Percentiles rank a stretch among this genome's conserved stretches.
Evolutionary conservation across 2,329 filamentous ascomycete genomes (phyloP).

Genomic region (Clonostachys chloroleuca): DNA sequence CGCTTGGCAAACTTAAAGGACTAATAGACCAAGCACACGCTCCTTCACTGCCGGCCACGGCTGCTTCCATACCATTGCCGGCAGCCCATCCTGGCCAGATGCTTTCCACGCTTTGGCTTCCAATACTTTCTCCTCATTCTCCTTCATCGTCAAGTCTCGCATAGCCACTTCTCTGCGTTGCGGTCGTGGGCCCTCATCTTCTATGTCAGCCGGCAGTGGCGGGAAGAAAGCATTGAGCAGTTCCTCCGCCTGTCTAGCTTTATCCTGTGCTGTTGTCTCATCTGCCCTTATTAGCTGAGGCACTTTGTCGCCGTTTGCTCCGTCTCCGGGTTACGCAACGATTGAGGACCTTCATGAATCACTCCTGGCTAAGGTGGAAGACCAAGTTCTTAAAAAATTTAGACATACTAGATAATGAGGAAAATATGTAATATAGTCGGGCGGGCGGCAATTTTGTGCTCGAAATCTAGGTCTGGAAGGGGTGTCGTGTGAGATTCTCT

Average conservation of each 20-base stretch:
- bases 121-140: constrained; percentile 9
- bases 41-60: constrained; percentile 3
- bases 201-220: constrained; percentile 2
- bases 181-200: constrained; percentile 5
- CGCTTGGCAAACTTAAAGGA: too few relatives aligned
- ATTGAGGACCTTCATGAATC: too few relatives aligned
- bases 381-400: too few relatives aligned
- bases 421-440: too few relatives aligned
- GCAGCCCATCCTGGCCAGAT: constrained; percentile 9
- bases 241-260: constrained; percentile 6
- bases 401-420: too few relatives aligned
- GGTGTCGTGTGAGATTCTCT: too few relatives aligned
- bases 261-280: constrained; percentile 4
- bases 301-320: constrained; percentile 10
- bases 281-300: constrained; percentile 4
- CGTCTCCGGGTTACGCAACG: constrained; percentile 2
- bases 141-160: constrained; percentile 6
- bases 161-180: constrained; percentile 4
- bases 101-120: constrained; percentile 9
- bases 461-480: too few relatives aligned
- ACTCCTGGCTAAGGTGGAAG: too few relatives aligned
- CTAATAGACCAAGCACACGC: too few relatives aligned
- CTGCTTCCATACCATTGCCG: constrained; percentile 7
- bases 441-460: too few relatives aligned
- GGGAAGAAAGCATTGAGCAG: constrained; percentile 8